Conservation (phyloP, 164 flowering plant species). For the Vitis cinerea region DNA sequence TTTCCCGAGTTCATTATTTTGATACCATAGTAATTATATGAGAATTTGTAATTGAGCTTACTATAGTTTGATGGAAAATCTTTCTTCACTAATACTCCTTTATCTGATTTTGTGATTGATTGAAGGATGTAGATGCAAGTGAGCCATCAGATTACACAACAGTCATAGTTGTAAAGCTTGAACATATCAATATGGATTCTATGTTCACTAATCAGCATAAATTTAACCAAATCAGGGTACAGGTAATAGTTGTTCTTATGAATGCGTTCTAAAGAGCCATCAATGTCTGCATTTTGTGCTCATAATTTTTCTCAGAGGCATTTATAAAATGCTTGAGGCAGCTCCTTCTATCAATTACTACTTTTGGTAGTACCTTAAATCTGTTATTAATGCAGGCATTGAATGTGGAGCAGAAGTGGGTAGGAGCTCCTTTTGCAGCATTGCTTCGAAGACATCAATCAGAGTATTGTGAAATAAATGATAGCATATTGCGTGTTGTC, state of each 20-base stretch:
- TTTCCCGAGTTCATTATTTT: too few relatives aligned
- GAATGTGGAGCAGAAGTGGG: slow-evolving; percentile 80
- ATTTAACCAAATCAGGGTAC: slow-evolving; percentile 49
- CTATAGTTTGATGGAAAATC: too few relatives aligned
- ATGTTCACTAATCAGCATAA: slow-evolving; percentile 47
- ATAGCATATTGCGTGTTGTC: slow-evolving; percentile 40
- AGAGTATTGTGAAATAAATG: slow-evolving; percentile 43
- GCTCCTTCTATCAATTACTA: neutral
- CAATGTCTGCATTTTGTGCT: neutral
- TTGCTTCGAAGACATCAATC: slow-evolving; percentile 70
- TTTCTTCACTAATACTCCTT: neutral
- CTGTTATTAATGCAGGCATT: slow-evolving; percentile 53
- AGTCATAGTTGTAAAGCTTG: slow-evolving; percentile 58
- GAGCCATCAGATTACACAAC: slow-evolving; percentile 40
- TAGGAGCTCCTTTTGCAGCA: slow-evolving; percentile 90
- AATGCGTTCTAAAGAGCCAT: neutral
- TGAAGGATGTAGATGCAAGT: slow-evolving; percentile 52
- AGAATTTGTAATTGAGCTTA: too few relatives aligned
- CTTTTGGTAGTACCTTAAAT: slow-evolving; percentile 1
- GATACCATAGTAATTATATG: too few relatives aligned
- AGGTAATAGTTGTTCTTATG: slow-evolving; percentile 47
- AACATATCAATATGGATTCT: slow-evolving; percentile 50
- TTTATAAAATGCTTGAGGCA: neutral
- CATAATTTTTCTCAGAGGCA: too few relatives aligned
- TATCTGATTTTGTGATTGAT: slow-evolving; percentile 1